These are phyloP conservation scores for Fonsecaea multimorphosa DNA, from an alignment of 2,329 filamentous ascomycete genomes.

Conservation along the genomic window DNA sequence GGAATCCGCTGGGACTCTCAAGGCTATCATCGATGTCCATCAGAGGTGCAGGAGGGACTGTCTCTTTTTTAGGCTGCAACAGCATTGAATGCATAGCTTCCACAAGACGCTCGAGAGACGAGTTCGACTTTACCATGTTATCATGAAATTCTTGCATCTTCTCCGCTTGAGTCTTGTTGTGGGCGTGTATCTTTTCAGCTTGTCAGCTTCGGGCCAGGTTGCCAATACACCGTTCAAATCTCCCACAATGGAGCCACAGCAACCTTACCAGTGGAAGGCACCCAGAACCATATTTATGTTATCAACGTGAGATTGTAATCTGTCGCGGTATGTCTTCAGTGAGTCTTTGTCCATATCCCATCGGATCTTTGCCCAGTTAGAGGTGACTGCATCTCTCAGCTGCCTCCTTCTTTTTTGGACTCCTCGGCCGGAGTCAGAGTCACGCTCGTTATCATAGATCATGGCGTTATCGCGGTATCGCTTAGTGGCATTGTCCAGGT, in stretches of 20 bases:
- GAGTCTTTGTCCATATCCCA: slow-evolving; percentile 1
- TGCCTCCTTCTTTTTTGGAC: neutral
- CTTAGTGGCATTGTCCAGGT: neutral
- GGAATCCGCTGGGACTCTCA: neutral
- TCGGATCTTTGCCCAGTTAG: neutral
- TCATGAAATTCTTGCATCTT: neutral
- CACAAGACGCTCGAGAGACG: neutral
- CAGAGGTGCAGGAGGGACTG: neutral
- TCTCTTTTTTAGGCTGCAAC: neutral
- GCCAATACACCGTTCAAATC: neutral
- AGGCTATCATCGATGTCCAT: neutral
- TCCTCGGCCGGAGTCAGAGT: neutral
- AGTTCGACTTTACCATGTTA: neutral
- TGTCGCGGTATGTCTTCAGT: slow-evolving; percentile 1
- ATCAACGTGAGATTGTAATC: neutral
- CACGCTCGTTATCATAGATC: neutral
- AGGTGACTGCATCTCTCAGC: neutral
- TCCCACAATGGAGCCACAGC: neutral
- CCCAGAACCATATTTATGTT: neutral
- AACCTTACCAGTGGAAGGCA: neutral
- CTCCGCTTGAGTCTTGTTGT: neutral
- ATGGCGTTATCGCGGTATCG: neutral
- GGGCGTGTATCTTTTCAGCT: neutral
- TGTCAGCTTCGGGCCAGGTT: neutral
- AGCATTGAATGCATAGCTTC: neutral